phyloP scores from a whole-genome alignment of 2,329 filamentous ascomycete genomes.

The Diaporthe vexans region DNA sequence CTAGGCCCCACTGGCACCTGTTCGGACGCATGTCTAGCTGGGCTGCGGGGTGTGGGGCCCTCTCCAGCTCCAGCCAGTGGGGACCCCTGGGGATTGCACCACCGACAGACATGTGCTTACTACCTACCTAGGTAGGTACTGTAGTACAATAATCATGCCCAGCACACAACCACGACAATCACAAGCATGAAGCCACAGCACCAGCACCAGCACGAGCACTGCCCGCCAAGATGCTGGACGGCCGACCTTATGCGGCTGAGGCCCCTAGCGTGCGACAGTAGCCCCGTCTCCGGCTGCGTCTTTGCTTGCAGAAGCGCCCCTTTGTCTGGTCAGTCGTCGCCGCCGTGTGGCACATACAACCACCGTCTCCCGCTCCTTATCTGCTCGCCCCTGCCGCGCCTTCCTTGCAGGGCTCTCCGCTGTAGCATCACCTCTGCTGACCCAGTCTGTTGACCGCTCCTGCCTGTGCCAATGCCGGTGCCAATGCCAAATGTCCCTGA shows the following conservation, averaged over 20 bases:
- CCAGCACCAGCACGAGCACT: not conserved
- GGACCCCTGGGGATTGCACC: too few relatives aligned
- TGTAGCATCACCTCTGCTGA: conserved; percentile 19
- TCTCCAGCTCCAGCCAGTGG: too few relatives aligned
- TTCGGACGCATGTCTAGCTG: not conserved
- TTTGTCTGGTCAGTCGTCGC: not conserved
- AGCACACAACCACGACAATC: not conserved
- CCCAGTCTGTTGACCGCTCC: conserved; percentile 21
- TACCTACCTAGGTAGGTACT: too few relatives aligned
- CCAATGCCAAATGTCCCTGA: not conserved
- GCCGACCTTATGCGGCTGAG: conserved; percentile 9
- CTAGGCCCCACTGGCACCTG: not conserved
- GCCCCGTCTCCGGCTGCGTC: too few relatives aligned
- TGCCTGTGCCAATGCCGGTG: not conserved
- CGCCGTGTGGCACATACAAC: too few relatives aligned
- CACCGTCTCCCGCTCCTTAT: not conserved
- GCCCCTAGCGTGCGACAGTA: not conserved
- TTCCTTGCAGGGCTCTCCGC: conserved; percentile 13
- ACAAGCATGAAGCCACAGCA: not conserved
- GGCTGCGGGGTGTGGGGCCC: not conserved
- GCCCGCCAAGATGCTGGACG: not conserved
- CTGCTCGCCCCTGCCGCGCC: not conserved
- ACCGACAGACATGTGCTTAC: not conserved
- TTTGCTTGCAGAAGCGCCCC: not conserved
- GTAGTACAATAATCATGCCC: too few relatives aligned